Evolutionary conservation across 768 basidiomycete species (phyloP).

Genomic region (Psilocybe sp.): DNA sequence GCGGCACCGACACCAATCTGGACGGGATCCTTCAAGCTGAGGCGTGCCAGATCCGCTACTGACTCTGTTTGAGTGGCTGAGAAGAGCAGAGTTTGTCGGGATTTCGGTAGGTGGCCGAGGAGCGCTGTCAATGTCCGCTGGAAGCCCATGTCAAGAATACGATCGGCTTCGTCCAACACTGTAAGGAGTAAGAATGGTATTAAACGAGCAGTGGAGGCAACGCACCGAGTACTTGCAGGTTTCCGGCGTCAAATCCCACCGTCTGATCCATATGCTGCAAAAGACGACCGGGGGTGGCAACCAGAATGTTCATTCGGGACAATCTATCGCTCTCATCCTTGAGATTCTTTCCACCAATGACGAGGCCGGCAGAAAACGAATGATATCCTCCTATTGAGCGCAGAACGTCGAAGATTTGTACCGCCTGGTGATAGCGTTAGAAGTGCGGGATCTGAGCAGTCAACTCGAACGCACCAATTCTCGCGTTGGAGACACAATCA

Average conservation of each 20-base stretch:
- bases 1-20: slow-evolving; percentile 59
- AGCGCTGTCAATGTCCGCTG: slow-evolving; percentile 85
- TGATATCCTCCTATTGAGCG: slow-evolving; percentile 92
- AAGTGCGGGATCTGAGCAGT: background rate
- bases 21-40: slow-evolving; percentile 82
- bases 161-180: slow-evolving; percentile 97
- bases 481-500: slow-evolving; percentile 92
- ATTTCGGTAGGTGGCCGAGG: slow-evolving; percentile 85
- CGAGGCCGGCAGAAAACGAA: slow-evolving; percentile 88
- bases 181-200: slow-evolving; percentile 6
- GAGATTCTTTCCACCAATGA: slow-evolving; percentile 94
- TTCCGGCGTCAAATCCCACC: slow-evolving; percentile 87
- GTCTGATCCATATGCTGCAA: slow-evolving; percentile 99
- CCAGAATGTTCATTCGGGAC: slow-evolving; percentile 95
- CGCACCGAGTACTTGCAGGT: slow-evolving; percentile 87
- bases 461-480: slow-evolving; percentile 64
- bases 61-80: slow-evolving; percentile 96
- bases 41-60: slow-evolving; percentile 81
- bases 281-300: slow-evolving; percentile 92
- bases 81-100: slow-evolving; percentile 93
- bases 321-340: slow-evolving; percentile 90
- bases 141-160: slow-evolving; percentile 97
- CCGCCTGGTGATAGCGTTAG: slow-evolving; percentile 53
- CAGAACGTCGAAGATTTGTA: slow-evolving; percentile 96
- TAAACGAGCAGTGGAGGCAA: slow-evolving; percentile 8